Conservation (phyloP, 2,329 filamentous ascomycete species). For the Metarhizium humberi region DNA sequence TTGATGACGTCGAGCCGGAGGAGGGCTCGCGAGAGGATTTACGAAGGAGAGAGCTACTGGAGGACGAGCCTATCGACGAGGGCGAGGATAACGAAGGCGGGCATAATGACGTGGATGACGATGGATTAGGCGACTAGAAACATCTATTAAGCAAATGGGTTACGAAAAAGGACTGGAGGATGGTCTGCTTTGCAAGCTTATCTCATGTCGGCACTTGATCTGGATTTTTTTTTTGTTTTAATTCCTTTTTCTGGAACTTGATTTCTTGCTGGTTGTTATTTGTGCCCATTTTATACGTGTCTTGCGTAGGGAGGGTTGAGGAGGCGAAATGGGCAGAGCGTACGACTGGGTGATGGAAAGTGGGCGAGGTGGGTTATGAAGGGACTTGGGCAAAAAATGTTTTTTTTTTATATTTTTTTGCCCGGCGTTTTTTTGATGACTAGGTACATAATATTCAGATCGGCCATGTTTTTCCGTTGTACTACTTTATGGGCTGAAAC, state of each 20-base stretch:
- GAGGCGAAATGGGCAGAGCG: neutral
- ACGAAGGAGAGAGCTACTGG: slow-evolving; percentile 43
- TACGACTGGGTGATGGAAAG: neutral
- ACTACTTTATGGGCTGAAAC: slow-evolving; percentile 1
- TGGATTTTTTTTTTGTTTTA: slow-evolving; percentile 8
- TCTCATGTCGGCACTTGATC: neutral
- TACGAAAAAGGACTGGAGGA: neutral
- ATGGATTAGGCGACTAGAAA: slow-evolving; percentile 35
- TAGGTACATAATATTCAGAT: neutral
- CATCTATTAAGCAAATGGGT: neutral
- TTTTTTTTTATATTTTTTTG: slow-evolving; percentile 2
- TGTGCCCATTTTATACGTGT: neutral
- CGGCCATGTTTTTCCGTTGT: neutral
- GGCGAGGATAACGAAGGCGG: slow-evolving; percentile 19
- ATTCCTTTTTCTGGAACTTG: neutral
- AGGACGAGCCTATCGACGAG: slow-evolving; percentile 33
- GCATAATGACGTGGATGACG: slow-evolving; percentile 32
- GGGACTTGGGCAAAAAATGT: neutral
- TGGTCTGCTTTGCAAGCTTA: neutral
- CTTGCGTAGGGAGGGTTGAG: neutral
- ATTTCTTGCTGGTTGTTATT: neutral
- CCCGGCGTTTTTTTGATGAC: slow-evolving; percentile 3
- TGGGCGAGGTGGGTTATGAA: neutral
- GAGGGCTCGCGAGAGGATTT: slow-evolving; percentile 52
- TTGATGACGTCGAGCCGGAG: slow-evolving; percentile 42